Percentiles rank a stretch among this genome's conserved stretches.
Evolutionary conservation across 345 rosid genomes (phyloP).

Genomic region (Eutrema yunnanense): DNA sequence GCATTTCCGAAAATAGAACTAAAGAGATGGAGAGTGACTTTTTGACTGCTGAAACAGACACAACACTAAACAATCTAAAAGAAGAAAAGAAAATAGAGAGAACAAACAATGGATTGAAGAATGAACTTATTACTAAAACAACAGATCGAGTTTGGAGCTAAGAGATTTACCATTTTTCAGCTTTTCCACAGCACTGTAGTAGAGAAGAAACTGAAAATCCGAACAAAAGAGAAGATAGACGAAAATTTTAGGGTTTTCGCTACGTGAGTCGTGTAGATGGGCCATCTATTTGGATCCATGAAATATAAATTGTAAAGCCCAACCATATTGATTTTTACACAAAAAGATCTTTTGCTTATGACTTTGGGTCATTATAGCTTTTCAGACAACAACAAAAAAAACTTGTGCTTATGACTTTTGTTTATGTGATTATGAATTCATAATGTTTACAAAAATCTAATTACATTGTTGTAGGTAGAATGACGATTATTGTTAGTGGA

Average conservation of each 20-base stretch:
- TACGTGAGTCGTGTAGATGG: background rate
- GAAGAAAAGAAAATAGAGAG: background rate
- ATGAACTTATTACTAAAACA: background rate
- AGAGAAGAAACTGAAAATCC: background rate
- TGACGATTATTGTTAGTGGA: background rate
- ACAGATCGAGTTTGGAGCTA: background rate
- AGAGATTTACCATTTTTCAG: background rate
- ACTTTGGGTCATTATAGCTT: background rate
- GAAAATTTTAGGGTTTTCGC: background rate
- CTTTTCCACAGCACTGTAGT: background rate
- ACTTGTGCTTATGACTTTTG: background rate
- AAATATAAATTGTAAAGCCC: background rate
- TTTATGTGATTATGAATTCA: background rate
- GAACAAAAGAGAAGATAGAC: background rate
- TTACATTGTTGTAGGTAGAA: background rate
- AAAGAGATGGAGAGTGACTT: background rate
- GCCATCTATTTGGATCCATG: background rate
- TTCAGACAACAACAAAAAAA: too few species aligned
- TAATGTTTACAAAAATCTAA: background rate
- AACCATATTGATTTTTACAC: background rate
- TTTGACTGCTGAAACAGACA: too few species aligned
- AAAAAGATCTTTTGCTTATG: background rate
- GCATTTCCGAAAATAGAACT: background rate
- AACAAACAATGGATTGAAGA: background rate
- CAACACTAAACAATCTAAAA: too few species aligned